Base-by-base conservation (phyloP, 2,329 filamentous ascomycete genomes). In the Blumeria graminis region DNA sequence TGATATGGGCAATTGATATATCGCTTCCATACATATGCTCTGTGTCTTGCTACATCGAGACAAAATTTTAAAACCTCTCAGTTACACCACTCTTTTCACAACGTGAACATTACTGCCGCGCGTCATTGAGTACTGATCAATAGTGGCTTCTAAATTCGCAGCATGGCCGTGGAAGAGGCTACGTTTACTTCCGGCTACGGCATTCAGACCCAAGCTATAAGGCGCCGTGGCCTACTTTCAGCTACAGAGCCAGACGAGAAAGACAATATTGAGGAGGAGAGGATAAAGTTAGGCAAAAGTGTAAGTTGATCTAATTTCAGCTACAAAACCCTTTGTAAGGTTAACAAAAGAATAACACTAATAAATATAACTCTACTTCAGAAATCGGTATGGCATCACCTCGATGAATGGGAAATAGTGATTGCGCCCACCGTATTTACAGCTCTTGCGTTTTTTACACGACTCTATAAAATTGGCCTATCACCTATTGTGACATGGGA, bases 401-500 rank as follows among this genome's bases (percentile, higher is more conserved):
- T 88, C 61, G 72, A 75, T 63, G 71, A 81, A 69, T 77, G 79
- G 76, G 75, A 84, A 67, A 72, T 75, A 66, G 65, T 81, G 65
- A 73, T 80, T 65, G 75, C 76, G 60, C 76, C 80, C 56, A 66
- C 82, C 63, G 65, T 82, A 65, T 78, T 82, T 69, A 77, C 77
- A 58, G 65, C 73, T 61, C 67, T 81, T 56, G 77, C 81, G 57
- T 72, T 82, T 69, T 80, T 82, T 67, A 84, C 81, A 41, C 74
- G 81, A 61, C 67, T 84, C 60, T 84, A 76, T 70, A 83, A 81
- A 71, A 84, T 84, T 65, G 81, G 81, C 57, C 69, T 82, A 69
- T 85, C 81, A 50, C 74, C 78, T 59, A 85, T 85, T 63, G 81
- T 85, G 58, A 85, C 81, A 52, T 85, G 81, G 81, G 81, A 85